Evolutionary conservation across 257 asterid species (phyloP).

Genomic region (Penstemon newberryi): DNA sequence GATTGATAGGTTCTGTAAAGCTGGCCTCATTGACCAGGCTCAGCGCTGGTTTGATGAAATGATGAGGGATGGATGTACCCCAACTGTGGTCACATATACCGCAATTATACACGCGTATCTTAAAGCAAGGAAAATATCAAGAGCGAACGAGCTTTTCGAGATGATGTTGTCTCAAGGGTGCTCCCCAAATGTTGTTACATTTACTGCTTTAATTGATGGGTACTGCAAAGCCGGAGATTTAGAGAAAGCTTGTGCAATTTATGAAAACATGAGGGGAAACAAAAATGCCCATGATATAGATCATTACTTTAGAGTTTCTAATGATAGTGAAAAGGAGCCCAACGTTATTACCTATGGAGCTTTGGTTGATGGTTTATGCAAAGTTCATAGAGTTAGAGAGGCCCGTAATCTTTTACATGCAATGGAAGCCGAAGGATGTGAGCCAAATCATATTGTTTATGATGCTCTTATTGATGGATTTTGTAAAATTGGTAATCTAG

Average conservation of each 20-base stretch:
- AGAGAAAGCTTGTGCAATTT: conserved; percentile 78
- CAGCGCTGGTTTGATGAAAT: conserved; percentile 83
- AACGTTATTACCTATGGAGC: conserved; percentile 87
- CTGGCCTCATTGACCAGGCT: conserved; percentile 85
- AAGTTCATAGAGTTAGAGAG: conserved; percentile 74
- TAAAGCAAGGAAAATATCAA: conserved; percentile 65
- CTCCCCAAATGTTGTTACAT: conserved; percentile 78
- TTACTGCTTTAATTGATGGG: conserved; percentile 91
- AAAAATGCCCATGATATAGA: conserved; percentile 51
- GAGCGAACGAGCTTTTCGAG: conserved; percentile 76
- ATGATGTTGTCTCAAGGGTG: conserved; percentile 77
- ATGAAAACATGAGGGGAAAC: conserved; percentile 75
- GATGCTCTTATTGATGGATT: conserved; percentile 92
- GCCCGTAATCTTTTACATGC: conserved; percentile 74
- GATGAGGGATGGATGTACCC: conserved; percentile 69
- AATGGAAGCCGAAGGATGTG: conserved; percentile 64
- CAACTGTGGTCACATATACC: conserved; percentile 88
- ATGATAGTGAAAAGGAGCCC: conserved; percentile 52
- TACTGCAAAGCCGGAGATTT: conserved; percentile 83
- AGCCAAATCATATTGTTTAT: conserved; percentile 77
- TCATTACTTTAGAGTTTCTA: conserved; percentile 55
- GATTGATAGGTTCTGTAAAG: conserved; percentile 90
- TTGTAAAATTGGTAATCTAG: conserved; percentile 88
- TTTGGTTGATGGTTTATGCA: conserved; percentile 90
- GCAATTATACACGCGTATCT: conserved; percentile 89